Evolutionary conservation across 1,284 basidiomycete species (phyloP).

Genomic region (Ganoderma boninense): DNA sequence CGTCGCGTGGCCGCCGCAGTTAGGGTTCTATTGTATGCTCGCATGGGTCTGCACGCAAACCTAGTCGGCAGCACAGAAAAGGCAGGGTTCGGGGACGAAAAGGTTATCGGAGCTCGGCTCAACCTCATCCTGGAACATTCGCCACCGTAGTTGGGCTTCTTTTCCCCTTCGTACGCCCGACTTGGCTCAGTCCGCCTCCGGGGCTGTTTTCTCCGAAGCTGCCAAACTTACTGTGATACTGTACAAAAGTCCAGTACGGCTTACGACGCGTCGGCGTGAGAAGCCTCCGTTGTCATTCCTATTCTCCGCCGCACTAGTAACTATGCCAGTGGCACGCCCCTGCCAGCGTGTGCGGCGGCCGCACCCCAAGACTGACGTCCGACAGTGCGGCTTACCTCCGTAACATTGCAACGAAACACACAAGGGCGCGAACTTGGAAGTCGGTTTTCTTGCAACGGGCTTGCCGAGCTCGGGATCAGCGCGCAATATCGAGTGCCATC

Average conservation of each 20-base stretch:
- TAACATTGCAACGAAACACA: slow-evolving; percentile 9
- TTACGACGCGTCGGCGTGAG: not conserved
- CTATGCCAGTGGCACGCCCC: not conserved
- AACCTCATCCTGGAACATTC: not conserved
- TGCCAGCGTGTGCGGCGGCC: not conserved
- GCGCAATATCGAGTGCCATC: slow-evolving; percentile 10
- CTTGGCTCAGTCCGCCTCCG: not conserved
- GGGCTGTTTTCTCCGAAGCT: not conserved
- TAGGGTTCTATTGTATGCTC: not conserved
- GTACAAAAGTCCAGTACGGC: not conserved
- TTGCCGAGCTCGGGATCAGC: slow-evolving; percentile 7
- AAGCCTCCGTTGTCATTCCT: not conserved
- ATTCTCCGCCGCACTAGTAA: not conserved
- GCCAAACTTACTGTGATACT: not conserved
- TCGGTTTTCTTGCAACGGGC: not conserved
- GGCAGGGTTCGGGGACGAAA: not conserved
- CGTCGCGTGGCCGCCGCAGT: not conserved
- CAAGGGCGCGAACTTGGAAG: not conserved
- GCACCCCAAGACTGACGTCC: not conserved
- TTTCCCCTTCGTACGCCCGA: not conserved
- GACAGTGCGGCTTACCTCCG: not conserved
- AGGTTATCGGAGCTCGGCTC: too few species aligned
- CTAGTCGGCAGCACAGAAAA: not conserved
- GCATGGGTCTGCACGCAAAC: not conserved
- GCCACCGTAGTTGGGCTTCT: not conserved